These are phyloP conservation scores for Lasiosphaeria ovina DNA, from an alignment of 495 filamentous ascomycete species.

Conservation along the genomic window DNA sequence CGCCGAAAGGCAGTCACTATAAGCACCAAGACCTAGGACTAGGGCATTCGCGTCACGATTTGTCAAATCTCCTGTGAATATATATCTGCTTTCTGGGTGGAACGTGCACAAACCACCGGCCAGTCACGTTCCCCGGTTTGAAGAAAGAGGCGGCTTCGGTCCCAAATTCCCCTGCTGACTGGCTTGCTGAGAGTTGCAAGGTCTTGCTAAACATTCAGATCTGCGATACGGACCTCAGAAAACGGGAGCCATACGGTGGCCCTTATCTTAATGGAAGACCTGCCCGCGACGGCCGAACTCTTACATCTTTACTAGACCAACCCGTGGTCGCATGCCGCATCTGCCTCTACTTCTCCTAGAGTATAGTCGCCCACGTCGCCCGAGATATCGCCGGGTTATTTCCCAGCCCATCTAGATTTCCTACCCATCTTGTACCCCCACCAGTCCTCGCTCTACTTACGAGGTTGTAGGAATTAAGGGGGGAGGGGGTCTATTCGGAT, in stretches of 20 bases:
- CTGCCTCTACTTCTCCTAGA: constrained; percentile 26
- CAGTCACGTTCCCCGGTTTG: too few relatives aligned
- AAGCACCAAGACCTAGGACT: too few relatives aligned
- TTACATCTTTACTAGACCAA: constrained; percentile 49
- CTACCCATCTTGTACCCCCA: constrained; percentile 50
- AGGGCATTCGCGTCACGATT: constrained; percentile 1
- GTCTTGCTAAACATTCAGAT: constrained; percentile 13
- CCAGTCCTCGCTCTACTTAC: constrained; percentile 47
- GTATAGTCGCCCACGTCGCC: constrained; percentile 23
- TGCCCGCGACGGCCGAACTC: constrained; percentile 49
- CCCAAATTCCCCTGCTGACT: constrained; percentile 11
- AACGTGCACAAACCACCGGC: background rate
- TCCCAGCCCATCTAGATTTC: constrained; percentile 42
- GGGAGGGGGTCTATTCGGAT: too few relatives aligned
- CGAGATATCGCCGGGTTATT: constrained; percentile 29
- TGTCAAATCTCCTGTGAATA: constrained; percentile 3
- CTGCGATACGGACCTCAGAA: constrained; percentile 18
- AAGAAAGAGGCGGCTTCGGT: constrained; percentile 9
- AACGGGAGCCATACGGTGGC: constrained; percentile 20
- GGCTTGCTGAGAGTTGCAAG: constrained; percentile 11
- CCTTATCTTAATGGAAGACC: constrained; percentile 51
- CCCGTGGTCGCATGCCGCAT: constrained; percentile 37
- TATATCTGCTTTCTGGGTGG: background rate
- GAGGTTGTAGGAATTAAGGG: too few relatives aligned
- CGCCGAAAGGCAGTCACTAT: too few relatives aligned